Base-by-base conservation (phyloP, 169 alveolate species). In the Plasmodium berghei region DNA sequence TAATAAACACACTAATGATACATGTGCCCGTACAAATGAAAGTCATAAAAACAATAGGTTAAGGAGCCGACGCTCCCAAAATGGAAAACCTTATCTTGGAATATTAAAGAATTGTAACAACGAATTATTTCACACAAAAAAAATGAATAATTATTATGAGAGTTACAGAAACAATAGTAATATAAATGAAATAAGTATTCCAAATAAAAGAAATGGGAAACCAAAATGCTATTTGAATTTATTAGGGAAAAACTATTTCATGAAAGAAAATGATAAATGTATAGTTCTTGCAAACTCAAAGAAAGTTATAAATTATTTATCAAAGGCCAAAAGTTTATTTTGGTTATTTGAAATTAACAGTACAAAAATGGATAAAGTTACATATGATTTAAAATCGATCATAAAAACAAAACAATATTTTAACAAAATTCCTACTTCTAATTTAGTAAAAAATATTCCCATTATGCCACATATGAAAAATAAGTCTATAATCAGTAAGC, bases 331-430 rank as follows among this genome's bases (percentile, higher is more conserved):
- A 54, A 67, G 62, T 71, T 54, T 80, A 45, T 80, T 46, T 80
- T 80, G 90, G 90, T 34, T 80, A 80, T 80, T 80, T 49, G 90
- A 80, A 80, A 80, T 80, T 40, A 67, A 66, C 54, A 80, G 73
- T n/a, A 67, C 54, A 69, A 80, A 80, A 16, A 48, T 55, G 24
- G 59, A 80, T 26, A 80, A 80, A 10, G 52, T 67, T 46, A 18
- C 90, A 3, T 80, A 80, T 62, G 83, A 80, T 67, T 80, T 80
- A 72, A 80, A 80, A 71, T 80, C 90, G 3, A 72, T 80, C 34
- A 80, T 80, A 66, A 54, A 80, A 67, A 80, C 90, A 12, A 67
- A 80, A 62, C 67, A 80, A 80, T 16, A 48, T 16, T 80, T 80
- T 62, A 80, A 67, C 24, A 80, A 80, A 80, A 52, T 34, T 52